Base-by-base conservation (phyloP, 2,329 filamentous ascomycete genomes). In the Cladosporium sp. region DNA sequence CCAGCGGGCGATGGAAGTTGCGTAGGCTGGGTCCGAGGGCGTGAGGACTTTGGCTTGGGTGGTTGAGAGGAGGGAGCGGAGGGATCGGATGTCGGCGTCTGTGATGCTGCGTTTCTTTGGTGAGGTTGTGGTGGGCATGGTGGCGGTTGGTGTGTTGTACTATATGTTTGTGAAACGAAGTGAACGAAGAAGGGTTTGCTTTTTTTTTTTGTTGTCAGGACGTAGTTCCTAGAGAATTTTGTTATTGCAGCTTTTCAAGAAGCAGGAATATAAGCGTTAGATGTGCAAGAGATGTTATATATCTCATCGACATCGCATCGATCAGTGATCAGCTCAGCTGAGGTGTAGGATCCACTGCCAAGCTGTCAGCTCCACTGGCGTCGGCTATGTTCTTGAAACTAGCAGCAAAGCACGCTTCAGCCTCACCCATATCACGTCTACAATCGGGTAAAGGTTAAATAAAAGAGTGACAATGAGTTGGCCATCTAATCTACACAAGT, bases 1-100 rank as follows among this genome's bases (percentile, higher is more conserved):
- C 73, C 73, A 73, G 24, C 71, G 70, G 18, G 69, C 58, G 26
- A 73, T 70, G 0, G 72, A 71, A 3, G 62, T 54, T 26, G 60
- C 44, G 60, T 72, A 73, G 15, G 67, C 71, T 4, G 65, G 15
- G 26, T 74, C 70, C 0, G 59, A 44, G 2, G 69, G 68, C 5
- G 64, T 51, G 26, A 69, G 64, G 8, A 70, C 67, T 28, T 69
- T 30, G 4, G 70, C 70, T 5, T 66, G 32, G 1, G 71, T 71
- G 0, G 44, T 41, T 0, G 68, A 64, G 12, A 73, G 65, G 1
- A 71, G 63, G 36, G 66, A 18, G 8, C 67, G 66, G 18, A 73
- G 68, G 11, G 66, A 59, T 11, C 69, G 34, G 26, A 72, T 66
- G 62, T 73, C 69, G 10, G 59, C 34, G 2, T 54, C 61, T 3